Evolutionary conservation across 352 stramenopile genomes (phyloP), one percentile per base, ranked within the genome.

Genomic region (Poterioochromonas sp.): DNA sequence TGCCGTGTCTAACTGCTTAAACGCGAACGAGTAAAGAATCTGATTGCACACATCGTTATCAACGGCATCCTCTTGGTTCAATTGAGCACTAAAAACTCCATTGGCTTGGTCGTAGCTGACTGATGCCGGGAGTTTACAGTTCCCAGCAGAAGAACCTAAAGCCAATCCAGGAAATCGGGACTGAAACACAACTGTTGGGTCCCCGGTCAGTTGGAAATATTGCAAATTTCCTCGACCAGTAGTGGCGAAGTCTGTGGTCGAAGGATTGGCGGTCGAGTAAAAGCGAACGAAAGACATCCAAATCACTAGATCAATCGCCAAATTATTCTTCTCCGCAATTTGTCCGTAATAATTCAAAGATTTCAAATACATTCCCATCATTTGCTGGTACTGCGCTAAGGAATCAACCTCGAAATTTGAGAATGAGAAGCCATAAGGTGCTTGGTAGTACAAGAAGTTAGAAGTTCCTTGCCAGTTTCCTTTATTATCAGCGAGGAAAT

Each of bases 341-440:
- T 54, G 5, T 3, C 65, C 40, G 20, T 44, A 18, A 51, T 53
- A 35, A 29, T 51, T 34, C 3, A 74, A 35, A 32, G 5, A 8
- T 35, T 51, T 54, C 39, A 71, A 71, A 71, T 71, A 43, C 32
- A 71, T 71, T 71, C n/a, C 40, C 32, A 71, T 71, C 62, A 71
- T 71, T 35, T 12, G 34, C 62, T 71, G 62, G 32, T 44, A 71
- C 32, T 71, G 8, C 11, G 2, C 34, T 71, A 71, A 71, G 8
- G 29, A 35, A 44, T 71, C 32, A 8, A 71, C 62, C 32, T 71
- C 8, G 11, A 71, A 71, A 44, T 29, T 44, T 35, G 62, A 12
- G 34, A 71, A 43, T 41, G 62, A 35, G 32, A 71, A 43, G 62
- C 8, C 11, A 44, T 71, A 71, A 15, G 62, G 8, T 35, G 62